A percentile compares a stretch with the other conserved stretches of the same genome.
Evolutionary conservation across 345 rosid genomes (phyloP).

Genomic region (thale cress (Arabidopsis thaliana)): TAIR10.1 NC_003076.8:220001-220500

Average conservation of each 20-base stretch:
- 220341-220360: neutral
- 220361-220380: neutral
- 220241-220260: constrained; percentile 6
- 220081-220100: constrained; percentile 32
- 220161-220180: constrained; percentile 16
- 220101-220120: neutral
- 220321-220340: neutral
- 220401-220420: constrained; percentile 3
- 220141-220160: constrained; percentile 42
- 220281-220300: neutral
- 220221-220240: constrained; percentile 12
- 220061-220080: constrained; percentile 39
- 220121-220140: constrained; percentile 21
- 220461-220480: neutral
- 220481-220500: neutral
- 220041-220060: constrained; percentile 30
- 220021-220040: constrained; percentile 41
- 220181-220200: constrained; percentile 24
- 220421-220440: neutral
- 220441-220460: constrained; percentile 2
- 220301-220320: constrained; percentile 5
- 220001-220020: constrained; percentile 30
- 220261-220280: neutral
- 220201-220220: constrained; percentile 23
- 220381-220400: neutral